Percentiles rank a stretch among this genome's conserved stretches.
These are phyloP conservation scores for Alternaria postmessia DNA, from an alignment of 2,329 filamentous ascomycete genomes.

Conservation along the genomic window DNA sequence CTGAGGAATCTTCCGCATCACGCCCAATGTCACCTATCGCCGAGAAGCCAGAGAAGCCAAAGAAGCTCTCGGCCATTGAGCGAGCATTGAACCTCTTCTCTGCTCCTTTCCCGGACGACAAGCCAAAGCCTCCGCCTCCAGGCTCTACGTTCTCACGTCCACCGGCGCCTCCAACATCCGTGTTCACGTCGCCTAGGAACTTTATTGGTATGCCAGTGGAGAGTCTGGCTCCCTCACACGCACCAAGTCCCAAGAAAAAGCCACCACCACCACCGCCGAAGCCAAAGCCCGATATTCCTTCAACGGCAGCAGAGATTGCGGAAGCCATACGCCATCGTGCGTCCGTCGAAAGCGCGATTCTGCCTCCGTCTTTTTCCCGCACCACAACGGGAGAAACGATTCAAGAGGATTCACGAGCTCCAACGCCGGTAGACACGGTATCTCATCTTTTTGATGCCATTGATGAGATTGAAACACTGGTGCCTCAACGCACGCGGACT, in stretches of 20 bases:
- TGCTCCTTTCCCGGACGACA: slow-evolving; percentile 5
- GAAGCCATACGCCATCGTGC: slow-evolving; percentile 21
- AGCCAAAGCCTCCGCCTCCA: slow-evolving; percentile 10
- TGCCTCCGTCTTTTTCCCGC: slow-evolving; percentile 28
- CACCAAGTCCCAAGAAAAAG: slow-evolving; percentile 24
- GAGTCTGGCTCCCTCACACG: slow-evolving; percentile 25
- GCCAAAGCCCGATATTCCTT: slow-evolving; percentile 16
- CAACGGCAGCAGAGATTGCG: slow-evolving; percentile 18
- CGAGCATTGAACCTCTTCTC: slow-evolving; percentile 25
- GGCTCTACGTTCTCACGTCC: slow-evolving; percentile 39
- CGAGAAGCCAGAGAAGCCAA: slow-evolving; percentile 23
- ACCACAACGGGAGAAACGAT: slow-evolving; percentile 19
- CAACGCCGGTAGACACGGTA: slow-evolving; percentile 35
- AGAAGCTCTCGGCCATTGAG: slow-evolving; percentile 26
- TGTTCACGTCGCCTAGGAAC: slow-evolving; percentile 36
- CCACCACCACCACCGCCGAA: slow-evolving; percentile 19
- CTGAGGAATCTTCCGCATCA: slow-evolving; percentile 24
- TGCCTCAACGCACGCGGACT: slow-evolving; percentile 35
- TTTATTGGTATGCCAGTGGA: slow-evolving; percentile 34
- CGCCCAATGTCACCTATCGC: slow-evolving; percentile 22
- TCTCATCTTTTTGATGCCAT: slow-evolving; percentile 47
- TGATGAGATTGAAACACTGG: slow-evolving; percentile 47
- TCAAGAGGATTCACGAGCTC: slow-evolving; percentile 32
- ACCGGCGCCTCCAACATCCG: slow-evolving; percentile 37
- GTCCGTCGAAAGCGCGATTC: slow-evolving; percentile 35